Evolutionary conservation across 768 basidiomycete species (phyloP).

Genomic region (Pleurotus djamor): DNA sequence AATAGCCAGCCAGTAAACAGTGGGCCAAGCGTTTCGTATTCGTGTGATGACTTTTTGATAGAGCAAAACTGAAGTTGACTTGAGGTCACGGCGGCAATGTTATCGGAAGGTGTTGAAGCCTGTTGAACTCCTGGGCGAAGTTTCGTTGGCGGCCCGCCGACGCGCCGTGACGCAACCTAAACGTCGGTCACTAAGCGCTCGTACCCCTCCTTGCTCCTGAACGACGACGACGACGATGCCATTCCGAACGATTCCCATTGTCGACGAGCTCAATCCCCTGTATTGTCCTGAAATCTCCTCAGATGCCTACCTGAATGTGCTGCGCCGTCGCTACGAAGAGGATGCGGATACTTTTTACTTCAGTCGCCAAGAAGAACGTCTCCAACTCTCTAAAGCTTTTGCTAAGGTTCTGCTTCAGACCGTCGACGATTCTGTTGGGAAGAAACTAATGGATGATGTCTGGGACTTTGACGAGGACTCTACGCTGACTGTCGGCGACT

Average conservation of each 20-base stretch:
- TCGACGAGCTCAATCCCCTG: conserved; percentile 1
- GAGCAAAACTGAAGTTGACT: no score
- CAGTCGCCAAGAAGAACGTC: not conserved
- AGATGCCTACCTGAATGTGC: not conserved
- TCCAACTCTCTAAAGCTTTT: not conserved
- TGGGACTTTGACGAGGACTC: conserved; percentile 6
- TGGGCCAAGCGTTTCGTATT: no score
- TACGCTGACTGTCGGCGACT: not conserved
- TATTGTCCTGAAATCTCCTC: conserved; percentile 1
- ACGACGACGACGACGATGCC: not conserved
- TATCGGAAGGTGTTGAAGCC: no score
- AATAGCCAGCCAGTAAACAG: no score
- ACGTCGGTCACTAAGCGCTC: no score
- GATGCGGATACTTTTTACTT: not conserved
- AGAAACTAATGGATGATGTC: not conserved
- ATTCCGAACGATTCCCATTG: not conserved
- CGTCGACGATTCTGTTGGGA: not conserved
- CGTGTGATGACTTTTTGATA: no score
- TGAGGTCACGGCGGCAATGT: no score
- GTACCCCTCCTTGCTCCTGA: no score
- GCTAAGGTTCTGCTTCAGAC: not conserved
- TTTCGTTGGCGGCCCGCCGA: no score
- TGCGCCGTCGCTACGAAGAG: not conserved
- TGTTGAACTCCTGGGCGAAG: no score
- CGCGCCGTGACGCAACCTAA: no score